These are phyloP conservation scores for Amanita fuliginea DNA, from an alignment of 768 basidiomycete genomes.

Conservation along the genomic window DNA sequence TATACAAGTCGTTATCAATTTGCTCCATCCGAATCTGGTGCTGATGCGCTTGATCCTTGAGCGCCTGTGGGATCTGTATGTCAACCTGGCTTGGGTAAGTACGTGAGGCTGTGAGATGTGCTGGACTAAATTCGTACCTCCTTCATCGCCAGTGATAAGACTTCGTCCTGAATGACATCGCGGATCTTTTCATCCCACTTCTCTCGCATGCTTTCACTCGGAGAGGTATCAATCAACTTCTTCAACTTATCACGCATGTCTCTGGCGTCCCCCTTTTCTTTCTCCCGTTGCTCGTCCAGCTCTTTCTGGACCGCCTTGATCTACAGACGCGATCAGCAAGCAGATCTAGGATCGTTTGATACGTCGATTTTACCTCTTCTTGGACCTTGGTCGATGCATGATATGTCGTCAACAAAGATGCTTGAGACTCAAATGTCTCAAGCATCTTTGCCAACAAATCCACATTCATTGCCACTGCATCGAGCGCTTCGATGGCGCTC, in stretches of 20 bases:
- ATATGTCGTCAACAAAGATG: constrained; percentile 29
- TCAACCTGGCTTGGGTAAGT: background rate
- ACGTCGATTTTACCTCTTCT: constrained; percentile 27
- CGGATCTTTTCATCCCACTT: constrained; percentile 23
- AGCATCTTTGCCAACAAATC: constrained; percentile 22
- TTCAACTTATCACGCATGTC: constrained; percentile 23
- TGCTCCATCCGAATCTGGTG: background rate
- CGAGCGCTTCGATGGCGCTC: background rate
- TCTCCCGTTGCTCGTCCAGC: constrained; percentile 26
- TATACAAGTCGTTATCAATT: background rate
- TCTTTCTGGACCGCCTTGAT: constrained; percentile 25
- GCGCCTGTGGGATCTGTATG: background rate
- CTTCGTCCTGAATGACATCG: constrained; percentile 22
- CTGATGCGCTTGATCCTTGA: background rate
- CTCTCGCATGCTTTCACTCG: constrained; percentile 28
- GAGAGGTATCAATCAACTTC: constrained; percentile 26
- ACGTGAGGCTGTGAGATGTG: background rate
- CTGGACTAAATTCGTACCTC: background rate
- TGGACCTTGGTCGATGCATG: constrained; percentile 32
- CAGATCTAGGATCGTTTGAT: background rate
- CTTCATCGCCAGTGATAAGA: constrained; percentile 26
- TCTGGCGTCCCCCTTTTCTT: constrained; percentile 27
- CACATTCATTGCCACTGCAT: background rate
- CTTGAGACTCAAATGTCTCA: constrained; percentile 34
- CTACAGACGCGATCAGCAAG: constrained; percentile 17